Base-by-base conservation (phyloP, 1,284 basidiomycete genomes). In the Puccinia polysora region DNA sequence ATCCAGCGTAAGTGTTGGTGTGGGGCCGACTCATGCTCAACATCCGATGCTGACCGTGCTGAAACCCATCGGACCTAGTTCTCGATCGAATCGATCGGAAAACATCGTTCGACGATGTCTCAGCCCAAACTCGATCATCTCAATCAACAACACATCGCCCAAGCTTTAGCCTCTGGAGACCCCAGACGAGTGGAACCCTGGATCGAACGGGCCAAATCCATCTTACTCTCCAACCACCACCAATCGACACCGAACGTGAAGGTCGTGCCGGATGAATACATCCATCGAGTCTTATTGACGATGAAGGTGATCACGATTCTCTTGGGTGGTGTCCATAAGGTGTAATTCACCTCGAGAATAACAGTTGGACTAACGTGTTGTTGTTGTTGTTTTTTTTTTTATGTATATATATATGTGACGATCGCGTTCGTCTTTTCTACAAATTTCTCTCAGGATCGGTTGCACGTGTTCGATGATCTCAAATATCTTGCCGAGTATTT, bases 101-200 rank as follows among this genome's bases (percentile, higher is more conserved):
- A 89, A 64, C 85, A 89, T 43, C 86, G 88, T 72, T 85, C 87
- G 28, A 84, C 86, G 34, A 83, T 92, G 28, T 89, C 90, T 74
- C 84, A 84, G 0, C 78, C 81, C 23, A 91, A 91, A 76, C 83
- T 92, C 8, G 85, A 86, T 74, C 88, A 86, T 76, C 81, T 92
- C 65, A 92, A 91, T 79, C 88, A 89, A 76, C 85, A 87, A 34
- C 88, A 91, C 78, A 80, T 92, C 12, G 83, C 84, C 80, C 81
- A 80, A n/a, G 77, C 78, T 65, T 52, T 78, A 25, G 8, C 40
- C 55, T 34, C 74, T 1, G 65, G 65, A 2, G 40, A 74, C 8
- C n/a, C 23, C 4, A 60, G 75, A 12, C 30, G 76, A 14, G 74
- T 75, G 0, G n/a, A 23, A 14, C 43, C 75, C 34, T 56, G 74